phyloP scores from a whole-genome alignment of 202 grass and related monocot genomes.

The Panicum hallii region DNA sequence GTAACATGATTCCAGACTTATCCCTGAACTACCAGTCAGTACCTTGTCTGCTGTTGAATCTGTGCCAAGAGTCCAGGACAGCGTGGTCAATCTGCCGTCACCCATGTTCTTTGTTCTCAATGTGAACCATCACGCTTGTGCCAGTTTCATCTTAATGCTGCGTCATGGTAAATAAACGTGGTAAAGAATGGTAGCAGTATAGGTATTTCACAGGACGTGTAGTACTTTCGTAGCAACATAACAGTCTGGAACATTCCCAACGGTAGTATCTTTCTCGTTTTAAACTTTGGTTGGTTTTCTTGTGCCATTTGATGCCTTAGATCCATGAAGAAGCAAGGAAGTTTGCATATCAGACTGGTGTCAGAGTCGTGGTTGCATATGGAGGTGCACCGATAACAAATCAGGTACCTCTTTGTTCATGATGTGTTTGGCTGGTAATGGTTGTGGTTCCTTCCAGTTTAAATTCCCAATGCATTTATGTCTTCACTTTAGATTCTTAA shows the following conservation, averaged over 20 bases:
- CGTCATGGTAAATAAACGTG: neutral
- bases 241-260: neutral
- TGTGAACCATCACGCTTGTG: neutral
- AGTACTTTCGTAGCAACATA: too few relatives aligned
- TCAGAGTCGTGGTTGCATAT: slow-evolving; percentile 75
- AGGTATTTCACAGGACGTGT: neutral
- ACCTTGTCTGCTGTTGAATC: neutral
- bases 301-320: slow-evolving; percentile 42
- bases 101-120: too few relatives aligned
- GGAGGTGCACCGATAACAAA: slow-evolving; percentile 75
- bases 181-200: neutral
- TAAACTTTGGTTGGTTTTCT: slow-evolving; percentile 35
- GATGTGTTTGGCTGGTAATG: neutral
- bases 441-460: neutral
- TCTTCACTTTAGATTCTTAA: neutral
- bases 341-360: slow-evolving; percentile 82
- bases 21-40: neutral
- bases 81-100: neutral
- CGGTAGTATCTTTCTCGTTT: neutral
- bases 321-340: slow-evolving; percentile 84
- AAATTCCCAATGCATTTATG: neutral
- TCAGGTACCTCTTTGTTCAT: slow-evolving; percentile 48
- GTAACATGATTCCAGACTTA: neutral
- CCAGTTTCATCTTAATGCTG: neutral
- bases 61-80: neutral